Evolutionary conservation across 2,329 filamentous ascomycete genomes (phyloP).

Genomic region (Trichoderma atrobrunneum): DNA sequence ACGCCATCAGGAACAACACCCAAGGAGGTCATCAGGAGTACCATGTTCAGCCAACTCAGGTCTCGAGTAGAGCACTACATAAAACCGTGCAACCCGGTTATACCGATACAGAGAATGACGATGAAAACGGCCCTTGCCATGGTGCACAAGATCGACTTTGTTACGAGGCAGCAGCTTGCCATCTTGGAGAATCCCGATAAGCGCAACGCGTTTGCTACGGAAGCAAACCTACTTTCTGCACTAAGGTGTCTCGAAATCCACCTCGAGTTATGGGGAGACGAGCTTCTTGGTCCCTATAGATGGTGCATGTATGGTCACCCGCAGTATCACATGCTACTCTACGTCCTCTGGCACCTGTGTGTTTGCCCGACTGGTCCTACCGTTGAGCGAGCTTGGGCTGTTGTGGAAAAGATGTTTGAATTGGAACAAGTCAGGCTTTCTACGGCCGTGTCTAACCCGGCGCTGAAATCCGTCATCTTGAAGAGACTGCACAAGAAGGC

Average conservation of each 20-base stretch:
- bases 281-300: slow-evolving; percentile 36
- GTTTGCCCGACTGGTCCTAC: slow-evolving; percentile 35
- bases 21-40: slow-evolving; percentile 36
- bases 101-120: slow-evolving; percentile 42
- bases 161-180: slow-evolving; percentile 30
- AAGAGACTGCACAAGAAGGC: slow-evolving; percentile 18
- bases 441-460: slow-evolving; percentile 11
- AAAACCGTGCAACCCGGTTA: slow-evolving; percentile 48
- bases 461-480: slow-evolving; percentile 16
- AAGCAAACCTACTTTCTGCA: slow-evolving; percentile 36
- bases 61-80: slow-evolving; percentile 34
- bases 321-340: slow-evolving; percentile 44
- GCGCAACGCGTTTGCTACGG: slow-evolving; percentile 26
- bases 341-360: slow-evolving; percentile 44
- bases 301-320: slow-evolving; percentile 41
- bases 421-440: slow-evolving; percentile 10
- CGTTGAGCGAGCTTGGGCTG: slow-evolving; percentile 22
- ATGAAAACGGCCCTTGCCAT: slow-evolving; percentile 30
- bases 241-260: slow-evolving; percentile 34
- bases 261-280: slow-evolving; percentile 32
- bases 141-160: slow-evolving; percentile 36
- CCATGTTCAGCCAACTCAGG: slow-evolving; percentile 37
- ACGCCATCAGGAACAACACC: slow-evolving; percentile 13
- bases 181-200: slow-evolving; percentile 24
- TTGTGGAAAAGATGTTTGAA: slow-evolving; percentile 14